Evolutionary conservation across 352 stramenopile species (phyloP).

Genomic region (Globisporangium uncinulatum): DNA sequence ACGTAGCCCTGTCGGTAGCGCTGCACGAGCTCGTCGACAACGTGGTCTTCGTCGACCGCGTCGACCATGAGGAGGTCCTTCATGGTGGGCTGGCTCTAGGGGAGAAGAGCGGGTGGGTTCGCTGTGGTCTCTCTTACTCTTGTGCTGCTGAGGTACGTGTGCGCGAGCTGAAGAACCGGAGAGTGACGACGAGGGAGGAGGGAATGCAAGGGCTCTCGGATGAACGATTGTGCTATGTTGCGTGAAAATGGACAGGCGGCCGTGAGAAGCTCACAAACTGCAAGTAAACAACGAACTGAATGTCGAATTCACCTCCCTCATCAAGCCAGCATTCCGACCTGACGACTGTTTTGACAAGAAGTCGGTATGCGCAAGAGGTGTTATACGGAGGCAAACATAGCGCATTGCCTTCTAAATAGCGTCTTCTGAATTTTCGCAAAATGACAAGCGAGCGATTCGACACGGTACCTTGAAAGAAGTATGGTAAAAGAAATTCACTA

Average conservation of each 20-base stretch:
- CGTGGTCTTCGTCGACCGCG: slow-evolving; percentile 63
- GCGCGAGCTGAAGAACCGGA: neutral
- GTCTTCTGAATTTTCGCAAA: no score
- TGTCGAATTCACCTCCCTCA: no score
- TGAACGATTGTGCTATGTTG: slow-evolving; percentile 1
- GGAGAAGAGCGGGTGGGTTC: no score
- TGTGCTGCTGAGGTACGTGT: neutral
- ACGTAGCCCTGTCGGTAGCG: slow-evolving; percentile 80
- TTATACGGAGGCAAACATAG: no score
- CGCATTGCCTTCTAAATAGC: no score
- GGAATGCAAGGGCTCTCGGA: neutral
- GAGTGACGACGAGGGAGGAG: neutral
- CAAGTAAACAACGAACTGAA: neutral
- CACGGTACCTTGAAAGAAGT: no score
- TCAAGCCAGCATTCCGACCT: no score
- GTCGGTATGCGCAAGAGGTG: no score
- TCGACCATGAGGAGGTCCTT: slow-evolving; percentile 81
- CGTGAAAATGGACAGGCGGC: neutral
- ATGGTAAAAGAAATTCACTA: no score
- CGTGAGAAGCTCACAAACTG: neutral
- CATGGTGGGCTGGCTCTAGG: slow-evolving; percentile 15
- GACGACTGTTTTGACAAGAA: no score
- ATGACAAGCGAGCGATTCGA: no score
- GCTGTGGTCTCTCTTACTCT: no score
- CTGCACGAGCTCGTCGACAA: slow-evolving; percentile 70